Evolutionary conservation across 2,329 filamentous ascomycete species (phyloP), one percentile per base, ranked within the genome.

Genomic region (Graphilbum sp.): DNA sequence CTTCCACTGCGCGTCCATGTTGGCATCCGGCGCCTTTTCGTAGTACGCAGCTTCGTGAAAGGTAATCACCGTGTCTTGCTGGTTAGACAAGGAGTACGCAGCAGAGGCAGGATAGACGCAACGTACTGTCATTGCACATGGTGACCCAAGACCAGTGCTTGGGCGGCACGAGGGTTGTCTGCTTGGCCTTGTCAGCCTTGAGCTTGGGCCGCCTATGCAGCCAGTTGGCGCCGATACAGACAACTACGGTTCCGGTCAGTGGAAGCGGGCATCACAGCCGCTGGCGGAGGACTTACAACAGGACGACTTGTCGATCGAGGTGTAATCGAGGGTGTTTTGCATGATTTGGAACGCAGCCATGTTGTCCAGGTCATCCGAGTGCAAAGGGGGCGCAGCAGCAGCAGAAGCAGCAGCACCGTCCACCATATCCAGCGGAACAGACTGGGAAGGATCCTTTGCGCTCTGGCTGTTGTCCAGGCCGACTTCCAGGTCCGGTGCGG

Each of bases 301-400:
- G 15, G 64, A 58, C 0, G 78, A 79, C 52, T 77, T 70, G 48
- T 86, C 80, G 13, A 82, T 69, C 1, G 78, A 79, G 13, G 75
- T 77, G 53, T 80, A 86, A 52, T 84, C 79, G 63, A 79, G 79
- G n/a, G 82, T 76, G 39, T 77, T 69, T 44, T 80, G 67, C 6
- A 79, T 69, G 32, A 84, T 64, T 23, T 71, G 36, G 43, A 59
- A 59, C 43, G 66, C 47, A 44, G 57, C 47, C 41, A 60, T 53
- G 32, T 55, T 52, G 2, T 25, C 15, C 13, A 2, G 24, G 13
- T 41, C 37, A 3, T 35, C 20, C 5, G 23, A 16, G 24, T 19
- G 13, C 12, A 18, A n/a, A 12, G 32, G 17, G 25, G 18, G 25
- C 36, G 37, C 12, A 12, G 31, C n/a, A 8, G 18, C 15, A 4